These are phyloP conservation scores for Diddensiella transvaalensis DNA, from an alignment of 805 yeast genomes.

Conservation along the genomic window DNA sequence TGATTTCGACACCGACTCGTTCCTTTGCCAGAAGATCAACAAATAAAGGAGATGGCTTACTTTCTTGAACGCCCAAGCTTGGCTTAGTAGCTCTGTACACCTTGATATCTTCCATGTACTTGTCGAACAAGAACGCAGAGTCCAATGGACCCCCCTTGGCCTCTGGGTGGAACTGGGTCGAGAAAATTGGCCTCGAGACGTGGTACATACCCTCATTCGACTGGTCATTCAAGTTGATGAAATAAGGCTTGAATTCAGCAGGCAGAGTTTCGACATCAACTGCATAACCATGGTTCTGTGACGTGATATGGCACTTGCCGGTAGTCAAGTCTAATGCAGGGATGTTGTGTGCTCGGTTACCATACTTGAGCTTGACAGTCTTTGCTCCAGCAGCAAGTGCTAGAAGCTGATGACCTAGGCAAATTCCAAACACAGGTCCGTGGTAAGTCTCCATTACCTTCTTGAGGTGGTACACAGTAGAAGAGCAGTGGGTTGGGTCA, in stretches of 20 bases:
- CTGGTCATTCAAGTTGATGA: constrained; percentile 89
- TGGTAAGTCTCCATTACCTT: constrained; percentile 63
- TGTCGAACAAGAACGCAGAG: constrained; percentile 86
- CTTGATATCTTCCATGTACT: constrained; percentile 69
- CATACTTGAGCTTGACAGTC: constrained; percentile 90
- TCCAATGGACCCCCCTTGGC: constrained; percentile 99
- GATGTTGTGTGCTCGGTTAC: constrained; percentile 98
- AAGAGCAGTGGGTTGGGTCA: constrained; percentile 87
- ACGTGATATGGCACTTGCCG: constrained; percentile 95
- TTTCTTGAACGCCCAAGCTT: constrained; percentile 37
- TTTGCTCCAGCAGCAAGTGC: constrained; percentile 94
- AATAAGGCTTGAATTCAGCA: constrained; percentile 77
- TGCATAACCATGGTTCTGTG: constrained; percentile 98
- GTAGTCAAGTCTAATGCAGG: constrained; percentile 89
- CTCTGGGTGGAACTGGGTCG: constrained; percentile 98
- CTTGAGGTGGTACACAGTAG: constrained; percentile 71
- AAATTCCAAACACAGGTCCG: constrained; percentile 94
- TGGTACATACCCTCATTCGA: constrained; percentile 98
- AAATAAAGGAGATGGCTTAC: constrained; percentile 39
- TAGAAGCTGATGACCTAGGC: constrained; percentile 94
- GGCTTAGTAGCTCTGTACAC: constrained; percentile 45
- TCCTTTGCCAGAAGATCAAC: constrained; percentile 40
- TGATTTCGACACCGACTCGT: constrained; percentile 41
- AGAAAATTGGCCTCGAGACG: constrained; percentile 79
- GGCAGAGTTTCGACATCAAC: constrained; percentile 80